Evolutionary conservation across 2,329 filamentous ascomycete species (phyloP).

Genomic region (Xylaria sp.): DNA sequence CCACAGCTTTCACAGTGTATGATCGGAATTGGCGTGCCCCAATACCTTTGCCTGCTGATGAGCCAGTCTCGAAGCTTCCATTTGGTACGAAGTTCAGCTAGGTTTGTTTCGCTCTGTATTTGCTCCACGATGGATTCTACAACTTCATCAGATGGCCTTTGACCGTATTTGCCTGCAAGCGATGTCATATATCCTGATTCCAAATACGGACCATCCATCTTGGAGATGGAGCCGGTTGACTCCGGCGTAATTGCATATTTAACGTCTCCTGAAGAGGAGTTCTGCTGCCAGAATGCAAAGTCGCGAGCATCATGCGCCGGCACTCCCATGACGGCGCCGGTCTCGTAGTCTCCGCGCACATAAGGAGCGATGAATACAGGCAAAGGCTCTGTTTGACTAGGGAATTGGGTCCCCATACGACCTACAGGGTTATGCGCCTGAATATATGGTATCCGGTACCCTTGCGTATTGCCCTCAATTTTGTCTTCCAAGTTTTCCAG

Average conservation of each 20-base stretch:
- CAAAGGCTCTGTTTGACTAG: conserved; percentile 66
- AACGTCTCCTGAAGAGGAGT: conserved; percentile 69
- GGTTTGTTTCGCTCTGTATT: conserved; percentile 61
- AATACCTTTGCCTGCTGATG: conserved; percentile 91
- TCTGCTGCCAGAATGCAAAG: conserved; percentile 81
- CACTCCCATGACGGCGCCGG: conserved; percentile 92
- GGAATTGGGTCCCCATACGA: conserved; percentile 62
- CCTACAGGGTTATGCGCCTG: conserved; percentile 74
- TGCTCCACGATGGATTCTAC: conserved; percentile 68
- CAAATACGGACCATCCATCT: conserved; percentile 66
- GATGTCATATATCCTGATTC: conserved; percentile 75
- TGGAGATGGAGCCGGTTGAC: conserved; percentile 59
- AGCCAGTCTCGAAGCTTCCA: conserved; percentile 92
- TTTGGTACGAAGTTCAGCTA: conserved; percentile 73
- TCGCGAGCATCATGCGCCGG: conserved; percentile 86
- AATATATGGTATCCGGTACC: conserved; percentile 73
- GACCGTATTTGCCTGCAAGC: conserved; percentile 72
- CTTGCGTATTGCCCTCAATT: conserved; percentile 69
- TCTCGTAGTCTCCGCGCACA: conserved; percentile 85
- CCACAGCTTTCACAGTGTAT: conserved; percentile 84
- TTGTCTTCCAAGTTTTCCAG: conserved; percentile 69
- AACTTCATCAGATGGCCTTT: conserved; percentile 71
- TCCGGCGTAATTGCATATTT: conserved; percentile 69
- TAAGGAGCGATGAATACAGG: conserved; percentile 87
- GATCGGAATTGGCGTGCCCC: conserved; percentile 91